These are phyloP conservation scores for Periconia digitata DNA, from an alignment of 2,329 filamentous ascomycete species.

Conservation along the genomic window DNA sequence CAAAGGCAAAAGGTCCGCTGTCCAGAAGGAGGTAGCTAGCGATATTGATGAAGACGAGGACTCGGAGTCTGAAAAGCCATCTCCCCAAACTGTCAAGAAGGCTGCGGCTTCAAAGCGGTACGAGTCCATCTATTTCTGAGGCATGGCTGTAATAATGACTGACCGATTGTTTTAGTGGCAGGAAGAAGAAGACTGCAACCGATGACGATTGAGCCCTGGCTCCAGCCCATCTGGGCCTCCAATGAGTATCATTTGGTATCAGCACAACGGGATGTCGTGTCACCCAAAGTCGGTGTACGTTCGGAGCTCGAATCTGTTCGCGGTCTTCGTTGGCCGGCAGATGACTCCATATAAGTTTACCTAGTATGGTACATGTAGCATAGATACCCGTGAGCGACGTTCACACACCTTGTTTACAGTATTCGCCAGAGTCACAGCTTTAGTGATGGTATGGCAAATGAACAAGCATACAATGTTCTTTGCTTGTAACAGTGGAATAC, in stretches of 20 bases:
- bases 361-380: not conserved
- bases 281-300: not conserved
- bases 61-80: constrained; percentile 17
- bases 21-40: constrained; percentile 8
- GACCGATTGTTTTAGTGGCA: constrained; percentile 17
- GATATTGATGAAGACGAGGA: constrained; percentile 13
- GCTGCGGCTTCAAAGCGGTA: constrained; percentile 33
- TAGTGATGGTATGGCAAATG: not conserved
- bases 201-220: constrained; percentile 18
- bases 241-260: too few relatives aligned
- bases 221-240: too few relatives aligned
- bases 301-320: not conserved
- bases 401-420: not conserved
- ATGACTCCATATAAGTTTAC: not conserved
- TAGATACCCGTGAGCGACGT: constrained; percentile 11
- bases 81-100: constrained; percentile 24
- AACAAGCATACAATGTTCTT: not conserved
- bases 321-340: not conserved
- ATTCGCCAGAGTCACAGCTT: not conserved
- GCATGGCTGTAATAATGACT: constrained; percentile 1
- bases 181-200: constrained; percentile 26
- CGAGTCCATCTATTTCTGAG: not conserved
- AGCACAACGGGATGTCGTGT: not conserved
- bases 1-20: constrained; percentile 14
- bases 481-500: too few relatives aligned